These are phyloP conservation scores for Combretum micranthum DNA, from an alignment of 345 rosid species.

Conservation along the genomic window DNA sequence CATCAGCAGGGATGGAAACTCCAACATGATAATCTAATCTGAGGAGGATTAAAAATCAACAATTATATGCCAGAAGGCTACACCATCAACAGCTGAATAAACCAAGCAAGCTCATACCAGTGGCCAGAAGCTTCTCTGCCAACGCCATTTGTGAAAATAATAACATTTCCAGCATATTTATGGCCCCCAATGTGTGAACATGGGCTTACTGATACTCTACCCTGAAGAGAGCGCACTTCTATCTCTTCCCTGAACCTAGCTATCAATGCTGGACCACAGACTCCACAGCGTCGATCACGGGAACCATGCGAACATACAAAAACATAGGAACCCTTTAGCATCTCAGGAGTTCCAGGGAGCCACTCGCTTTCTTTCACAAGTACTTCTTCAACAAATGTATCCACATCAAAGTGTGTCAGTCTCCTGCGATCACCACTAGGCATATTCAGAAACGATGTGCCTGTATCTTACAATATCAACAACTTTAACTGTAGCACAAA, in stretches of 20 bases:
- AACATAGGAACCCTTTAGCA: constrained; percentile 64
- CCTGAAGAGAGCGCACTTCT: constrained; percentile 57
- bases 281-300: constrained; percentile 82
- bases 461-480: background rate
- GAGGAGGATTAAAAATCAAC: background rate
- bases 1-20: background rate
- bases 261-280: constrained; percentile 85
- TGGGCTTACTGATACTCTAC: constrained; percentile 87
- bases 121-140: constrained; percentile 65
- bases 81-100: background rate
- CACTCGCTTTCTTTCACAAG: constrained; percentile 93
- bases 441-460: constrained; percentile 4
- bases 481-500: constrained; percentile 5
- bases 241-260: constrained; percentile 86
- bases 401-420: constrained; percentile 97
- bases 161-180: constrained; percentile 91
- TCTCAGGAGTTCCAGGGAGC: constrained; percentile 90
- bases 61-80: background rate
- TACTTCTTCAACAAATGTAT: constrained; percentile 95
- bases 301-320: constrained; percentile 96
- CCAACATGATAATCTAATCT: no score
- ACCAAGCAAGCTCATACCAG: constrained; percentile 42
- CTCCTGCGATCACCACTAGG: constrained; percentile 57
- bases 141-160: constrained; percentile 60
- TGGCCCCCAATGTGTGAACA: constrained; percentile 98